Conservation (phyloP, 441 rosid genomes). For the Jatropha podagrica region DNA sequence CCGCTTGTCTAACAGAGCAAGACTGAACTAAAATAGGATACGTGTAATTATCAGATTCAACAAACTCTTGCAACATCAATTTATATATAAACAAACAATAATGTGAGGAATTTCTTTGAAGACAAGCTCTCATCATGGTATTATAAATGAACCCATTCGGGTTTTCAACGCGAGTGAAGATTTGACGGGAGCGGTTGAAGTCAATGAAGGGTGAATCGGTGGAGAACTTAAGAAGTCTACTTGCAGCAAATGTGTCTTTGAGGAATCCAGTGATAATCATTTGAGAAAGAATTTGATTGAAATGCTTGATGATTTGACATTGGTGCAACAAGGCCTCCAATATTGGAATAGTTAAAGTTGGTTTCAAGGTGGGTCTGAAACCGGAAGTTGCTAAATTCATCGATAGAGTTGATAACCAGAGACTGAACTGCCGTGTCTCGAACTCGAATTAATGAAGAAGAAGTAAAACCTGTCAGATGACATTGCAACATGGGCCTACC, state of each 20-base stretch:
- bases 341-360: constrained; percentile 39
- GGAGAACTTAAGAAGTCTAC: constrained; percentile 48
- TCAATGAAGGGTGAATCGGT: constrained; percentile 36
- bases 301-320: constrained; percentile 42
- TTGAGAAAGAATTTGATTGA: constrained; percentile 55
- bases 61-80: constrained; percentile 36
- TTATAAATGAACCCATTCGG: constrained; percentile 55
- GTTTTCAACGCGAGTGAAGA: constrained; percentile 39
- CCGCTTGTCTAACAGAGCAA: constrained; percentile 31
- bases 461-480: background rate
- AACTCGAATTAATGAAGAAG: too few species aligned
- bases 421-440: background rate
- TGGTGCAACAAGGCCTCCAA: constrained; percentile 35
- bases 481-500: too few species aligned
- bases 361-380: constrained; percentile 20
- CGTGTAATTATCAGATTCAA: constrained; percentile 46
- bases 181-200: constrained; percentile 29
- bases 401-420: background rate
- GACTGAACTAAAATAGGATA: constrained; percentile 51
- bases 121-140: constrained; percentile 51
- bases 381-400: constrained; percentile 4
- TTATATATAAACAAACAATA: constrained; percentile 38
- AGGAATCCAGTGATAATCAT: constrained; percentile 48
- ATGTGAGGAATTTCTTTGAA: constrained; percentile 33
- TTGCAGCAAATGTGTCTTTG: constrained; percentile 48